Evolutionary conservation across 371 early-diverging fungal species (phyloP).

Genomic region (Rhizopus delemar): DNA sequence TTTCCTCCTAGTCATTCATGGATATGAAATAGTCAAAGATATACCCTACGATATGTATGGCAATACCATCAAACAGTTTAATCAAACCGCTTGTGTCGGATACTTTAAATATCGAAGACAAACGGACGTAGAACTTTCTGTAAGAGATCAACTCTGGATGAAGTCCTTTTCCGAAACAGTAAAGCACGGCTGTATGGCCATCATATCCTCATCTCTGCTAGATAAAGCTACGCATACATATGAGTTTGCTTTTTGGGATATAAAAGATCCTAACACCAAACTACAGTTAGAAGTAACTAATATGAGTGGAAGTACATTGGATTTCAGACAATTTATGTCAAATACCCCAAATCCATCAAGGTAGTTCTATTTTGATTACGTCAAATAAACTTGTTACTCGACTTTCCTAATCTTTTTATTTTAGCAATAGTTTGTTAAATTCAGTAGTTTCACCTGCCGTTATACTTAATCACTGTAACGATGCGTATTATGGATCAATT

Average conservation of each 20-base stretch:
- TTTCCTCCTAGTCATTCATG: conserved; percentile 25
- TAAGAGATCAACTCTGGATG: conserved; percentile 19
- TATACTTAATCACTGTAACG: conserved; percentile 17
- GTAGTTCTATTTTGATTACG: background rate
- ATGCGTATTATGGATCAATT: conserved; percentile 13
- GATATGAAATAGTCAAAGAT: conserved; percentile 19
- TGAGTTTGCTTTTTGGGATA: conserved; percentile 29
- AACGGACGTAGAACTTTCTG: conserved; percentile 12
- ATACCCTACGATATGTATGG: conserved; percentile 21
- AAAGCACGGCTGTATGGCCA: conserved; percentile 23
- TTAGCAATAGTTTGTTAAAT: conserved; percentile 1
- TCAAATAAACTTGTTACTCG: background rate
- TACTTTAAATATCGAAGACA: conserved; percentile 26
- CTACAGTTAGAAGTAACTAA: conserved; percentile 20
- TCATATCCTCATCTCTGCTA: conserved; percentile 8
- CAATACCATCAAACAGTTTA: conserved; percentile 9
- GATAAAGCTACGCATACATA: conserved; percentile 24
- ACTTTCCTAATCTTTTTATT: background rate
- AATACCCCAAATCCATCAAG: conserved; percentile 16
- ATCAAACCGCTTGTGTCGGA: conserved; percentile 17
- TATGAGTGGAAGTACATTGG: conserved; percentile 21
- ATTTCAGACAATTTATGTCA: conserved; percentile 21
- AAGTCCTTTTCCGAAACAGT: conserved; percentile 14
- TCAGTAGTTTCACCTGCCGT: conserved; percentile 1
- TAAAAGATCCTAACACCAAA: conserved; percentile 10